Percentiles rank a stretch among this genome's conserved stretches.
Evolutionary conservation across 176 grass and related monocot genomes (phyloP).

Genomic region (Triticum urartu): DNA sequence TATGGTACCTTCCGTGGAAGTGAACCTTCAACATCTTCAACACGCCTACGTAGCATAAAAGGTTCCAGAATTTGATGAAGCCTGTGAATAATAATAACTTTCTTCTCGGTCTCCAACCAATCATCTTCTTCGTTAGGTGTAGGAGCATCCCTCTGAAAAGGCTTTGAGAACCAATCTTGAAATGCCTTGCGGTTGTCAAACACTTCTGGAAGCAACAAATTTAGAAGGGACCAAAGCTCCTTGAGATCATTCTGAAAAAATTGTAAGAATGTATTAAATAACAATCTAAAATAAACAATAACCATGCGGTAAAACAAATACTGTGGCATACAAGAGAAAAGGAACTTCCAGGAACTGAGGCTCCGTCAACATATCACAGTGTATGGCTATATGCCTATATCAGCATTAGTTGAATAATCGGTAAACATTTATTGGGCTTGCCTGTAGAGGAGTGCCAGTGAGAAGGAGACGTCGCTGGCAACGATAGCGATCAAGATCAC

Average conservation of each 20-base stretch:
- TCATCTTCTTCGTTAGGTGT: constrained; percentile 81
- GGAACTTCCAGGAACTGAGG: not conserved
- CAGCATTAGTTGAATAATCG: not conserved
- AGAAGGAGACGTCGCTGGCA: constrained; percentile 95
- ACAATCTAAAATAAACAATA: not conserved
- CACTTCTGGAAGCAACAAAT: constrained; percentile 95
- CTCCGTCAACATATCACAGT: not conserved
- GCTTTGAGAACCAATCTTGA: constrained; percentile 99
- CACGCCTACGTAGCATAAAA: constrained; percentile 93
- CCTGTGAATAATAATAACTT: constrained; percentile 97
- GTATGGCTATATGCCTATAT: constrained; percentile 12
- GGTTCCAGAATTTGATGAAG: constrained; percentile 98
- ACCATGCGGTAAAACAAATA: not conserved
- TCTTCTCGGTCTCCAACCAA: constrained; percentile 98
- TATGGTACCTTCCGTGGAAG: constrained; percentile 80
- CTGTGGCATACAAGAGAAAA: constrained; percentile 1
- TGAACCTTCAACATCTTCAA: constrained; percentile 99
- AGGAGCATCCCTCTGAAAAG: constrained; percentile 75
- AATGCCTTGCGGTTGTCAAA: constrained; percentile 99
- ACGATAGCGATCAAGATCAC: constrained; percentile 93
- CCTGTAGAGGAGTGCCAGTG: constrained; percentile 97
- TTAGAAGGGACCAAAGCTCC: constrained; percentile 98
- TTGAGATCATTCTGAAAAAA: constrained; percentile 93
- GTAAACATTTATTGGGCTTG: constrained; percentile 17
- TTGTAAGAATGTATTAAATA: constrained; percentile 20